Evolutionary conservation across 2,329 filamentous ascomycete species (phyloP).

Genomic region (Xylariaceae sp.): DNA sequence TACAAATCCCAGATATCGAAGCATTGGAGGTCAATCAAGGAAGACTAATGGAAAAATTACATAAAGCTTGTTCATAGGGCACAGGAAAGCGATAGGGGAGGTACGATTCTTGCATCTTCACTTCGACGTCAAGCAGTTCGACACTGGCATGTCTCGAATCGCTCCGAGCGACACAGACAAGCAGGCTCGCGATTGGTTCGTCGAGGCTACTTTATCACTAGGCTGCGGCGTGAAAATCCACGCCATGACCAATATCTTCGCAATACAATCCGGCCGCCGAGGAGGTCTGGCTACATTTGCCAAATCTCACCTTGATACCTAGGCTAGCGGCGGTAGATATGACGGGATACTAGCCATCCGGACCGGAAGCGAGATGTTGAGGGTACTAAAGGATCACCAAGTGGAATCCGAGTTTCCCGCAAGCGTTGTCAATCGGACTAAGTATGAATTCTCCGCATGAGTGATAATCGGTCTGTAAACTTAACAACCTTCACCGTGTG

Average conservation of each 20-base stretch:
- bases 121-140: no score
- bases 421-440: conserved; percentile 81
- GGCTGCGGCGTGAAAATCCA: conserved; percentile 74
- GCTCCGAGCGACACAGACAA: conserved; percentile 75
- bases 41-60: conserved; percentile 68
- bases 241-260: conserved; percentile 83
- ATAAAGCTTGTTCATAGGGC: conserved; percentile 72
- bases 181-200: conserved; percentile 77
- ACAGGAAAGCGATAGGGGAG: conserved; percentile 70
- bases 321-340: conserved; percentile 71
- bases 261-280: conserved; percentile 67
- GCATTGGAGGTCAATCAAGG: conserved; percentile 62
- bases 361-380: conserved; percentile 76
- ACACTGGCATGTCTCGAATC: conserved; percentile 80
- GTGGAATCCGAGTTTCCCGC: conserved; percentile 74
- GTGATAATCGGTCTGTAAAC: neutral
- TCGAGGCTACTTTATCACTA: conserved; percentile 64
- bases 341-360: conserved; percentile 80
- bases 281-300: conserved; percentile 70
- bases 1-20: conserved; percentile 17
- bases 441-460: conserved; percentile 44
- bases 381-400: conserved; percentile 69
- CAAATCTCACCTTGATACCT: conserved; percentile 73
- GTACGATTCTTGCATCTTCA: conserved; percentile 44
- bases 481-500: neutral